Conservation (phyloP, 306 rosid genomes). For the Dalbergia cultrata region DNA sequence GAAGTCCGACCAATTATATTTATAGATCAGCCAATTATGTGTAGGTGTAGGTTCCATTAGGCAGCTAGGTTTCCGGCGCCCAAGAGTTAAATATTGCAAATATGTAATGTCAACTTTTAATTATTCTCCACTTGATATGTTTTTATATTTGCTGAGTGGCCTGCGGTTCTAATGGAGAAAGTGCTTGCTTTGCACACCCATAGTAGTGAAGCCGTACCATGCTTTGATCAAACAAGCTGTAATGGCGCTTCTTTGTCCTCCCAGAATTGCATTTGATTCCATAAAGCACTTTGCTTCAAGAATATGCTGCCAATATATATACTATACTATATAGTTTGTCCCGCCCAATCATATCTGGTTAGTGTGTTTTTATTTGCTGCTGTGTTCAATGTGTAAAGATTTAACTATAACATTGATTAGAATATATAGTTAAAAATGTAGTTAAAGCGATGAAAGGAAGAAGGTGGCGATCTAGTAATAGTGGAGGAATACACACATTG, state of each 20-base stretch:
- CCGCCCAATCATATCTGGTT: background rate
- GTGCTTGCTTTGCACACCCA: conserved; percentile 35
- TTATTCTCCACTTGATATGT: conserved; percentile 51
- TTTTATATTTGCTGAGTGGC: conserved; percentile 16
- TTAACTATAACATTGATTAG: background rate
- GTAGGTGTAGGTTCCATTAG: conserved; percentile 36
- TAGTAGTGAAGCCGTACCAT: conserved; percentile 39
- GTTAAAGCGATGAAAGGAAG: background rate
- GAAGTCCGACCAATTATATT: background rate
- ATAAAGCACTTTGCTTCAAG: conserved; percentile 42
- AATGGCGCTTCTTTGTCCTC: conserved; percentile 29
- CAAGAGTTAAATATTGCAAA: conserved; percentile 39
- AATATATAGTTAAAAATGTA: no score
- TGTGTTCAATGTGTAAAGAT: no score
- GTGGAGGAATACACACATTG: background rate
- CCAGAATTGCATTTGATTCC: conserved; percentile 58
- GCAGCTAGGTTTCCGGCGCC: conserved; percentile 47
- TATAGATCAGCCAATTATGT: background rate
- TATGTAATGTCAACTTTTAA: conserved; percentile 41
- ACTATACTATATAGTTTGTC: conserved; percentile 28
- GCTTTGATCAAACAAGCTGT: conserved; percentile 44
- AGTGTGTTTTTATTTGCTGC: background rate
- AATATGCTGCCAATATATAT: conserved; percentile 47
- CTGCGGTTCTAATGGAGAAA: conserved; percentile 36
- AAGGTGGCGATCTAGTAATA: no score